Conservation (phyloP, 192 early-diverging fungal species). For the Coemansia sp. region DNA sequence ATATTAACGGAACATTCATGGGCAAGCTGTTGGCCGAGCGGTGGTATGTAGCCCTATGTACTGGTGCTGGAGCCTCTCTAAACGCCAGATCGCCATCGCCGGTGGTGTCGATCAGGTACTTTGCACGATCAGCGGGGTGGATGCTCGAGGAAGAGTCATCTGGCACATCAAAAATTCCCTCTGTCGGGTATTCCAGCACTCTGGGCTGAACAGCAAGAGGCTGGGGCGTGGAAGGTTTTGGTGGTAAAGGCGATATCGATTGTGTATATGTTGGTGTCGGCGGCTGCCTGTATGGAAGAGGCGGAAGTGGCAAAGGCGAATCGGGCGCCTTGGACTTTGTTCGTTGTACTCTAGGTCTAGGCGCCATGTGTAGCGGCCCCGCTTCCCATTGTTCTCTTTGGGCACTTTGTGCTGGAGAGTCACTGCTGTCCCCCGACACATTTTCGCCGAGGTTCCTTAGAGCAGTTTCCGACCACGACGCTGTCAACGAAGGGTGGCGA, state of each 20-base stretch:
- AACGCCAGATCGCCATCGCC: slow-evolving; percentile 7
- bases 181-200: slow-evolving; percentile 9
- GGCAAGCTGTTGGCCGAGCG: slow-evolving; percentile 32
- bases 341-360: neutral
- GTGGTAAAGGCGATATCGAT: slow-evolving; percentile 7
- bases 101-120: slow-evolving; percentile 18
- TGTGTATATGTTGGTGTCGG: neutral
- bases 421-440: slow-evolving; percentile 2
- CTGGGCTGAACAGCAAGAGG: slow-evolving; percentile 1
- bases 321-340: slow-evolving; percentile 13
- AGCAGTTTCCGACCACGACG: slow-evolving; percentile 29
- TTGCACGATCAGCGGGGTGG: slow-evolving; percentile 15
- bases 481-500: slow-evolving; percentile 25
- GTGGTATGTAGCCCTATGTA: slow-evolving; percentile 20
- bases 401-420: neutral
- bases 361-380: neutral
- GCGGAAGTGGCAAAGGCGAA: slow-evolving; percentile 27
- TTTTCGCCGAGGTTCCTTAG: neutral
- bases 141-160: neutral
- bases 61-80: slow-evolving; percentile 10
- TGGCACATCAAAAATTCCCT: slow-evolving; percentile 14
- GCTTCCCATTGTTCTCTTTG: neutral
- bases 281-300: slow-evolving; percentile 2
- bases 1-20: slow-evolving; percentile 21
- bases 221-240: slow-evolving; percentile 8